Percentiles rank a stretch among this genome's conserved stretches.
phyloP scores from a whole-genome alignment of 2,329 filamentous ascomycete genomes.

The Trichoderma koningii region DNA sequence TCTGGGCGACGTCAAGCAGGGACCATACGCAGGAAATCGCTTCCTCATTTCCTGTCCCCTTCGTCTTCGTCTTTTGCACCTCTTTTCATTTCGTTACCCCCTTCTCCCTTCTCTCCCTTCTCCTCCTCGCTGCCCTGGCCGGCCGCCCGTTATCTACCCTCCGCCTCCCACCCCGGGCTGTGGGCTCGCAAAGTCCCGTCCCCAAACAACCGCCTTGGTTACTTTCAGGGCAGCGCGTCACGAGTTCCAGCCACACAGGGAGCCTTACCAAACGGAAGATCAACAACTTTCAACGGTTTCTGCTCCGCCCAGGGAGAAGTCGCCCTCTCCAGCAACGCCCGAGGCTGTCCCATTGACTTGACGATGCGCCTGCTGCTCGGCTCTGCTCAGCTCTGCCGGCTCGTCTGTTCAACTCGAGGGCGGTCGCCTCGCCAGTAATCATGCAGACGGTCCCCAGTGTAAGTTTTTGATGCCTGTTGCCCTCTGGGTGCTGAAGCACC shows the following conservation, averaged over 20 bases:
- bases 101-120: conserved; percentile 21
- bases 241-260: conserved; percentile 5
- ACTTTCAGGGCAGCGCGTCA: conserved; percentile 12
- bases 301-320: conserved; percentile 8
- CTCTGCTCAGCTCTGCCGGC: conserved; percentile 33
- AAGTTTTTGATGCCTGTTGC: conserved; percentile 37
- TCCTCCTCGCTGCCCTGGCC: conserved; percentile 3
- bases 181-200: conserved; percentile 18
- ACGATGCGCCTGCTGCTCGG: conserved; percentile 37
- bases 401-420: conserved; percentile 35
- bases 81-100: conserved; percentile 24
- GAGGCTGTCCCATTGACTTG: conserved; percentile 25
- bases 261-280: conserved; percentile 4
- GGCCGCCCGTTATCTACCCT: conserved; percentile 11
- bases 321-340: conserved; percentile 15
- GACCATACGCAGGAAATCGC: conserved; percentile 24
- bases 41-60: conserved; percentile 27
- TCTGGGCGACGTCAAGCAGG: conserved; percentile 17
- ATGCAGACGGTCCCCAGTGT: conserved; percentile 59
- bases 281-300: not conserved
- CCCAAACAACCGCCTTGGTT: conserved; percentile 19
- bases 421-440: conserved; percentile 45
- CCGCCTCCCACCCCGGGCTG: conserved; percentile 16
- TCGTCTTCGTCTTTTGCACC: conserved; percentile 22
- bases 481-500: no score